Evolutionary conservation across 805 yeast genomes (phyloP).

Genomic region (Starmerella geochares): DNA sequence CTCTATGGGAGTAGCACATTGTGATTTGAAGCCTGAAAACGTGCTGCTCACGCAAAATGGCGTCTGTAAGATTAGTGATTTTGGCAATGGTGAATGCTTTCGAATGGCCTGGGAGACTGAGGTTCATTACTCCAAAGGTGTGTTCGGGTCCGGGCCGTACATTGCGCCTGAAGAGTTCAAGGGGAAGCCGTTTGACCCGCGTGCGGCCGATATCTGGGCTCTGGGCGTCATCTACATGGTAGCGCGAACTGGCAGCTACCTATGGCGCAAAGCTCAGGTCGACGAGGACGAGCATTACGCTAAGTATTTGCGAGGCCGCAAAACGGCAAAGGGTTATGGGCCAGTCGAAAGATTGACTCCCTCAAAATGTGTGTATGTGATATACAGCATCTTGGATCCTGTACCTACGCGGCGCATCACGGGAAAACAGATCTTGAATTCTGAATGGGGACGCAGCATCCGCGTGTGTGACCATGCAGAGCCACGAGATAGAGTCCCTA

Average conservation of each 20-base stretch:
- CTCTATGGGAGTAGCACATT: conserved; percentile 84
- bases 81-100: conserved; percentile 86
- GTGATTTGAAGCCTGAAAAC: conserved; percentile 87
- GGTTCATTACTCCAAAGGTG: conserved; percentile 58
- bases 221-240: conserved; percentile 67
- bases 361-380: conserved; percentile 83
- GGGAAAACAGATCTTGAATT: conserved; percentile 74
- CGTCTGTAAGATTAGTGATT: conserved; percentile 63
- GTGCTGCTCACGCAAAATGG: conserved; percentile 59
- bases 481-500: not conserved
- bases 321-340: conserved; percentile 75
- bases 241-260: conserved; percentile 83
- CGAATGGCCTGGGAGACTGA: conserved; percentile 81
- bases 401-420: conserved; percentile 78
- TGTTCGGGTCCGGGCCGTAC: conserved; percentile 82
- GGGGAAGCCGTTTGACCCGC: conserved; percentile 54
- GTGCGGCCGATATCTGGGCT: conserved; percentile 83
- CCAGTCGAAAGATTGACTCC: conserved; percentile 81
- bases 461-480: conserved; percentile 65
- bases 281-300: conserved; percentile 70
- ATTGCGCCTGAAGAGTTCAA: conserved; percentile 83
- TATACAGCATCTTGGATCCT: conserved; percentile 88
- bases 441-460: conserved; percentile 94
- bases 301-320: conserved; percentile 66
- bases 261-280: conserved; percentile 74